Percentiles rank a stretch among this genome's conserved stretches.
Evolutionary conservation across 768 basidiomycete genomes (phyloP).

Genomic region (Astraeus odoratus): DNA sequence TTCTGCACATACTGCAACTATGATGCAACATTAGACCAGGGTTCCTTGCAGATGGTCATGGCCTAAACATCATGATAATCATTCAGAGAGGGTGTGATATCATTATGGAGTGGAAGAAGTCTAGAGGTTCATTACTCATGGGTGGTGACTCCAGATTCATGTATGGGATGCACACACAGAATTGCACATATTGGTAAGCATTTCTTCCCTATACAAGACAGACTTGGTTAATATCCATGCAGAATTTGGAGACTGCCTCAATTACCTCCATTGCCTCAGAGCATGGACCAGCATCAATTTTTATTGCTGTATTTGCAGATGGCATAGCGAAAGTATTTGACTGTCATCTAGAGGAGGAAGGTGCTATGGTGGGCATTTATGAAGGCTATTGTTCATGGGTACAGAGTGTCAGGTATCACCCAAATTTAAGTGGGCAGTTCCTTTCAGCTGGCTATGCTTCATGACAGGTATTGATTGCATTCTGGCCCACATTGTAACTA

Average conservation of each 20-base stretch:
- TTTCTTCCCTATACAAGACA: not conserved
- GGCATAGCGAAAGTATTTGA: slow-evolving; percentile 89
- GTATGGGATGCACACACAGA: slow-evolving; percentile 97
- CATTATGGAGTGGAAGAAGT: slow-evolving; percentile 91
- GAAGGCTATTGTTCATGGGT: slow-evolving; percentile 82
- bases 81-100: slow-evolving; percentile 76
- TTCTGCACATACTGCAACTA: slow-evolving; percentile 92
- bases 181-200: slow-evolving; percentile 58
- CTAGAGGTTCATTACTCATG: slow-evolving; percentile 75
- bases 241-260: slow-evolving; percentile 88
- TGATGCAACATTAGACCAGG: slow-evolving; percentile 63
- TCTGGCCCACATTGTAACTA: slow-evolving; percentile 24
- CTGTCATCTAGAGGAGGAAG: slow-evolving; percentile 76
- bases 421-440: slow-evolving; percentile 61
- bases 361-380: slow-evolving; percentile 76
- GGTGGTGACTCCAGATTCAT: slow-evolving; percentile 88
- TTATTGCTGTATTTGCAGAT: slow-evolving; percentile 89
- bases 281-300: slow-evolving; percentile 64
- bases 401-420: slow-evolving; percentile 83
- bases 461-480: not conserved
- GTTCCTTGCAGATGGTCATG: slow-evolving; percentile 85
- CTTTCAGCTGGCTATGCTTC: slow-evolving; percentile 74
- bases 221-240: slow-evolving; percentile 1
- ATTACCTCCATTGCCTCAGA: slow-evolving; percentile 83
- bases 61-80: slow-evolving; percentile 69